Base-by-base conservation (phyloP, 148 eudicot genomes). In the Linanthus parryae region DNA sequence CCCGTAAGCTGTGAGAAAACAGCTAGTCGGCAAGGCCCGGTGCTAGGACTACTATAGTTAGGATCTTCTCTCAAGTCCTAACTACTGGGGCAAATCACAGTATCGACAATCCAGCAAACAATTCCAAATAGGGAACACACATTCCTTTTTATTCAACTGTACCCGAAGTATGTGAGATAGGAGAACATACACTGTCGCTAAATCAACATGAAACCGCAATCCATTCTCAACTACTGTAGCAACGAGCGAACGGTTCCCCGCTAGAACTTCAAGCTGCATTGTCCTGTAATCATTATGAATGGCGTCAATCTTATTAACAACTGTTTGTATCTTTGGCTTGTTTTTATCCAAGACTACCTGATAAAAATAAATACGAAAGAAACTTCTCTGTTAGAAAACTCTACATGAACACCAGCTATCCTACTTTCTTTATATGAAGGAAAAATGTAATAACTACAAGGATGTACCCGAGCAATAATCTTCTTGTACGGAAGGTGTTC, bases 341-440 rank as follows among this genome's bases (percentile, higher is more conserved):
- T 88, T 81, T 71, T 92, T 92, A 70, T 92, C 98, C 72, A 92
- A 64, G 61, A 92, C 76, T 14, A 82, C 96, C 98, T 92, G 76
- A 63, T 62, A 52, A 52, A 17, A n/a, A n/a, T n/a, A n/a, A n/a
- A n/a, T n/a, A n/a, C n/a, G 57, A 62, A 54, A 39, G 12, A 35
- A 49, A 37, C 30, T n/a, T 50, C 30, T 25, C 20, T 44, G 44
- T 49, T 34, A 44, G 52, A 44, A 22, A 44, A 1, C 22, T 44
- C 22, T 29, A 40, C n/a, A 3, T 17, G 20, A 40, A 22, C 5
- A 12, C 24, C 22, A 7, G 15, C 0, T 28, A 59, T 1, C 15
- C 42, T 20, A 18, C 48, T 9, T 17, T 20, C 18, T 27, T 8
- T 35, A 26, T 37, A 14, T 27, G 0, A 13, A 26, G 44, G 19